Evolutionary conservation across 2,329 filamentous ascomycete species (phyloP), one percentile per base, ranked within the genome.

Genomic region (Fusarium sp.): DNA sequence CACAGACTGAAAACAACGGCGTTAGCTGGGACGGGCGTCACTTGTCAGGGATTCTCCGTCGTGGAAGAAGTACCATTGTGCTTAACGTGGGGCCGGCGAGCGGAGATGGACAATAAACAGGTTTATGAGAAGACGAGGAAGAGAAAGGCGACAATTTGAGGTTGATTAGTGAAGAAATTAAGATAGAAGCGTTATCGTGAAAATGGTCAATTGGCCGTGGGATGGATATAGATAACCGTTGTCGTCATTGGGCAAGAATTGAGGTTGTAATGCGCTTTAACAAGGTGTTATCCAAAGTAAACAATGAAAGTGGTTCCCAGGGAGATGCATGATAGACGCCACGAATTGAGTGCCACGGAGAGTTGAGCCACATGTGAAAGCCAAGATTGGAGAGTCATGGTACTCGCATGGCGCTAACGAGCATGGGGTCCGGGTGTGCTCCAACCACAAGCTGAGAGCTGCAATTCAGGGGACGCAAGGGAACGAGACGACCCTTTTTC

Each of bases 1-100:
- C 80, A 85, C 87, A 80, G 85, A 86, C 89, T 88, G 78, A 76
- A 69, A 74, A 74, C 57, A 63, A 71, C 66, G 62, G 66, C 67
- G 74, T 79, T 75, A 80, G 79, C 69, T 76, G 68, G 66, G 68
- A 67, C 66, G 65, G 66, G 56, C 55, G 60, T 69, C 58, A 69
- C 73, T 69, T 72, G 74, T 69, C 66, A 69, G 74, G 68, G 67
- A 61, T 73, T 68, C 70, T 66, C 72, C 68, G 66, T 67, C 69
- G 77, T 78, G 62, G 69, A 70, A 69, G 59, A 66, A 67, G 70
- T 78, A 81, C 80, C 80, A 81, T 81, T 73, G 73, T 80, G 66
- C 69, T 75, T 41, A 67, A 77, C 76, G 76, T 78, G 76, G 76
- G 76, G 69, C 76, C 73, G 68, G 63, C 60, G 66, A 73, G 65